Percentiles rank a stretch among this genome's conserved stretches.
Conservation (phyloP, 345 rosid species). For the Capsella bursapastoris region DNA sequence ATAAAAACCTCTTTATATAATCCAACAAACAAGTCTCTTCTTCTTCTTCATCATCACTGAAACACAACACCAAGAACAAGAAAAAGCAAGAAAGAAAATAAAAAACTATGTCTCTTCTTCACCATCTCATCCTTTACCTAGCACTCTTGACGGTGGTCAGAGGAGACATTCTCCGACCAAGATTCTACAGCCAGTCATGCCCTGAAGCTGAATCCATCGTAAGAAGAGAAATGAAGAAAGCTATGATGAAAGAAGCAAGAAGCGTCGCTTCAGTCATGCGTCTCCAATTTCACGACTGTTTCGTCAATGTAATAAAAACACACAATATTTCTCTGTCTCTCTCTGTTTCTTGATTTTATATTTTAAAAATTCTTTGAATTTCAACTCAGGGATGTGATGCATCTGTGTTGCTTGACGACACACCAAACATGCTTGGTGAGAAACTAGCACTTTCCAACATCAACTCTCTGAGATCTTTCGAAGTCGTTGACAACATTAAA, state of each 20-base stretch:
- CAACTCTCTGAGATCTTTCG: constrained; percentile 71
- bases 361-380: too few relatives aligned
- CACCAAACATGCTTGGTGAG: constrained; percentile 78
- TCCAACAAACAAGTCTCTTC: constrained; percentile 16
- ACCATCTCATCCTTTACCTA: constrained; percentile 37
- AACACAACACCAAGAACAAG: not conserved
- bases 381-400: constrained; percentile 76
- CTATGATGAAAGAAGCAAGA: constrained; percentile 71
- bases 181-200: constrained; percentile 73
- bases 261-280: constrained; percentile 96
- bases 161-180: constrained; percentile 54
- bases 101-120: constrained; percentile 32
- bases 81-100: not conserved
- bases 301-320: constrained; percentile 69
- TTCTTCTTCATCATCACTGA: constrained; percentile 22
- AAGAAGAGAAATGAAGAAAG: constrained; percentile 59
- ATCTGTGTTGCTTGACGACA: constrained; percentile 84
- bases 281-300: constrained; percentile 94
- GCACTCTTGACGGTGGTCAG: constrained; percentile 25
- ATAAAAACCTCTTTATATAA: constrained; percentile 26
- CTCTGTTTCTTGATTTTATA: constrained; percentile 36
- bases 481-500: constrained; percentile 70
- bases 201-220: constrained; percentile 76
- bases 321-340: not conserved
- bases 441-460: constrained; percentile 77